Percentiles rank a stretch among this genome's conserved stretches.
Conservation (phyloP, 1,139 yeast genomes). For the Diutina rugosa region DNA sequence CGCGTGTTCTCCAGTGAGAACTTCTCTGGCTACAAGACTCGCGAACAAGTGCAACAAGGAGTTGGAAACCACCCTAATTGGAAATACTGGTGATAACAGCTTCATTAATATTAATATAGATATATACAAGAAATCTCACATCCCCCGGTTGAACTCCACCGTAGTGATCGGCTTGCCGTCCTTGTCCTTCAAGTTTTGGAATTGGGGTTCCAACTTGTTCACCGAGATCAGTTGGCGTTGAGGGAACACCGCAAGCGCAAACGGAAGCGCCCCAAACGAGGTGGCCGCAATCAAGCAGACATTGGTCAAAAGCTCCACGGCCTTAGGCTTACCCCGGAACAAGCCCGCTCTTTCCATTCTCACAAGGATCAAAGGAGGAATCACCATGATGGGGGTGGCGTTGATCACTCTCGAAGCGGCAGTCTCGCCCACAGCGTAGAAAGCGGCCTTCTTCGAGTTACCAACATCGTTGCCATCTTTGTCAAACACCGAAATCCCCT, state of each 20-base stretch:
- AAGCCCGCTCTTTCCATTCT: conserved; percentile 53
- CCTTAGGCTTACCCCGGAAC: conserved; percentile 53
- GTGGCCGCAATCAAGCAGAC: conserved; percentile 78
- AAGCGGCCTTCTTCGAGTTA: conserved; percentile 73
- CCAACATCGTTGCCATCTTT: conserved; percentile 62
- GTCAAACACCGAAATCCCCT: conserved; percentile 68
- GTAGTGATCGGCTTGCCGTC: conserved; percentile 45
- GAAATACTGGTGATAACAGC: not conserved
- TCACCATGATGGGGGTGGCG: conserved; percentile 94
- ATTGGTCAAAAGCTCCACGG: conserved; percentile 57
- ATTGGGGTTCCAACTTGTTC: conserved; percentile 45
- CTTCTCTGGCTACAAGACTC: not conserved
- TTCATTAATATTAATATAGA: too few relatives aligned
- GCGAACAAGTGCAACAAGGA: not conserved
- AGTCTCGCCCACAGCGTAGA: conserved; percentile 90
- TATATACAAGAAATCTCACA: conserved; percentile 20
- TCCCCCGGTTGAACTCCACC: conserved; percentile 89
- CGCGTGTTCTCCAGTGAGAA: not conserved
- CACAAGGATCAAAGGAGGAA: conserved; percentile 79
- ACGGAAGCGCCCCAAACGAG: conserved; percentile 78
- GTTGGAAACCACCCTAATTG: not conserved
- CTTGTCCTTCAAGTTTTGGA: conserved; percentile 47
- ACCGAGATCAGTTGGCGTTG: conserved; percentile 60
- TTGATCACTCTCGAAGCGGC: conserved; percentile 90
- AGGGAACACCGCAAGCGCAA: conserved; percentile 92